Evolutionary conservation across 345 rosid species (phyloP).

Genomic region (Chamaenerion angustifolium): DNA sequence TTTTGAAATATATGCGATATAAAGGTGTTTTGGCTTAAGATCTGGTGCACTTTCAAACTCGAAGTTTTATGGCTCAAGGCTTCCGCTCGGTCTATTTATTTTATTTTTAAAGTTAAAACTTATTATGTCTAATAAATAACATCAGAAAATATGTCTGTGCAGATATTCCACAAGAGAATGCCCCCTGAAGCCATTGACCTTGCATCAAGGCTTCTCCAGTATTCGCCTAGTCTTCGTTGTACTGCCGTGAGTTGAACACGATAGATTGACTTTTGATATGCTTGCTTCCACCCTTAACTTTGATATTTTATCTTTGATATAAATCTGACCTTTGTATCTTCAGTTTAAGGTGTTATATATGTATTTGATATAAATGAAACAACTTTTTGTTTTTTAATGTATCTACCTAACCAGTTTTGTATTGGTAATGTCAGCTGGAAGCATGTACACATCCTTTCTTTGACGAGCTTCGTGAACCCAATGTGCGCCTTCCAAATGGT

Average conservation of each 20-base stretch:
- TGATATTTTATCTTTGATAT: not conserved
- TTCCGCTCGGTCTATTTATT: no score
- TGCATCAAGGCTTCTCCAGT: slow-evolving; percentile 69
- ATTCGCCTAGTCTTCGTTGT: slow-evolving; percentile 70
- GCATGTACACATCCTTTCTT: slow-evolving; percentile 75
- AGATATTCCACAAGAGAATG: slow-evolving; percentile 76
- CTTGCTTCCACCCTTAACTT: slow-evolving; percentile 1
- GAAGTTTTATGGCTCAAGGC: no score
- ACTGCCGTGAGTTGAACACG: slow-evolving; percentile 47
- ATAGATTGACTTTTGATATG: not conserved
- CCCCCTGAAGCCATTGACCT: slow-evolving; percentile 92
- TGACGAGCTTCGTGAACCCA: slow-evolving; percentile 71
- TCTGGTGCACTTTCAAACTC: no score
- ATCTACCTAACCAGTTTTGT: not conserved
- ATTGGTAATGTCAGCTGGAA: slow-evolving; percentile 40
- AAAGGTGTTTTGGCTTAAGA: no score
- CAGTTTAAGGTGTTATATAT: not conserved
- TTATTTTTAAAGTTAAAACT: no score
- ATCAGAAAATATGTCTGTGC: slow-evolving; percentile 1
- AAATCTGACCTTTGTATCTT: not conserved
- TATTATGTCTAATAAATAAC: not conserved
- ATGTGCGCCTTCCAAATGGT: slow-evolving; percentile 62
- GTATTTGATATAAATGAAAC: not conserved
- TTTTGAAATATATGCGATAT: no score
- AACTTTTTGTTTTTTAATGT: not conserved